Evolutionary conservation across 495 filamentous ascomycete genomes (phyloP).

Genomic region (Talaromyces proteolyticus): DNA sequence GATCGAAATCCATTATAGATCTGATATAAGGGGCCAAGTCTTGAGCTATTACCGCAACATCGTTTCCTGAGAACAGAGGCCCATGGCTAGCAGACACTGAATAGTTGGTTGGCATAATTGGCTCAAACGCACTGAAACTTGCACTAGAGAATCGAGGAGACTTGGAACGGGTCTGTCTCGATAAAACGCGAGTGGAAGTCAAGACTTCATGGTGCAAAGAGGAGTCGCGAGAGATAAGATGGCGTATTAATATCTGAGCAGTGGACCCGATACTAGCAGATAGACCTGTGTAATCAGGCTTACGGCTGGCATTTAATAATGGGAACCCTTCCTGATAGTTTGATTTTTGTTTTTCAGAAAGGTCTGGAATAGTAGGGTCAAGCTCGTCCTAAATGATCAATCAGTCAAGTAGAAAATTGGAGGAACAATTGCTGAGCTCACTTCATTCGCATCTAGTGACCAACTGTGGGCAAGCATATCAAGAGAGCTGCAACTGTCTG

Average conservation of each 20-base stretch:
- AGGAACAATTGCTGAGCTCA: constrained; percentile 12
- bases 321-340: constrained; percentile 60
- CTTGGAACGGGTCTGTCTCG: constrained; percentile 12
- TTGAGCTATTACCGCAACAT: constrained; percentile 51
- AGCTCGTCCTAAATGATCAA: constrained; percentile 33
- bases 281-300: constrained; percentile 33
- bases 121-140: constrained; percentile 24
- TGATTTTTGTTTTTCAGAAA: constrained; percentile 50
- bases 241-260: constrained; percentile 25
- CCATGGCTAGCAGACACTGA: constrained; percentile 22
- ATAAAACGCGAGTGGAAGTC: constrained; percentile 21
- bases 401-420: constrained; percentile 17
- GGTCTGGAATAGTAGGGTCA: constrained; percentile 56
- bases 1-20: constrained; percentile 70
- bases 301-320: constrained; percentile 48
- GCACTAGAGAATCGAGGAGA: constrained; percentile 8
- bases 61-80: constrained; percentile 67
- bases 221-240: constrained; percentile 23
- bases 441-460: constrained; percentile 21
- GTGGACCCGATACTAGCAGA: constrained; percentile 28
- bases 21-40: constrained; percentile 86
- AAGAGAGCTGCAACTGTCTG: constrained; percentile 30
- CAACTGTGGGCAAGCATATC: constrained; percentile 29
- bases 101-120: constrained; percentile 26
- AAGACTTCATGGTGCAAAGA: constrained; percentile 14